These are phyloP conservation scores for Mixia osmundae DNA, from an alignment of 1,284 basidiomycete species.

Conservation along the genomic window DNA sequence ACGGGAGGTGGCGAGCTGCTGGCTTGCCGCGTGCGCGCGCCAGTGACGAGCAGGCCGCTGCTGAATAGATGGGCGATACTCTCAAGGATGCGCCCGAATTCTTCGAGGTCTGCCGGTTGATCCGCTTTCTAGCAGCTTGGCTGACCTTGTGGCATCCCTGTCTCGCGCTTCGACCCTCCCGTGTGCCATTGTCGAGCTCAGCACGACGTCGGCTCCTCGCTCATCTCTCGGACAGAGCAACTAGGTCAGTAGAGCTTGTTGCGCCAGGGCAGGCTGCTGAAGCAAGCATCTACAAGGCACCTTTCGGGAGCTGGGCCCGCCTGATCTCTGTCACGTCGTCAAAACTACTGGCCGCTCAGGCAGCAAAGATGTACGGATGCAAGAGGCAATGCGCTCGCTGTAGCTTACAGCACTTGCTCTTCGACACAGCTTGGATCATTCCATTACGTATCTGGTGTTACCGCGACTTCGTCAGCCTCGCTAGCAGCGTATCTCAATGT, in stretches of 20 bases:
- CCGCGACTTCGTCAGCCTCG: slow-evolving; percentile 89
- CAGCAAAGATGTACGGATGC: slow-evolving; percentile 49
- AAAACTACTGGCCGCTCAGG: slow-evolving; percentile 67
- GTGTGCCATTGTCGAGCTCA: no score
- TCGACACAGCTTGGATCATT: slow-evolving; percentile 61
- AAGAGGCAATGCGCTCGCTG: no score
- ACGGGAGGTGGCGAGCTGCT: no score
- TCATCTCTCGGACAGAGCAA: slow-evolving; percentile 74
- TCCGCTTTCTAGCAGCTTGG: background rate
- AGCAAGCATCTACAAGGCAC: slow-evolving; percentile 21
- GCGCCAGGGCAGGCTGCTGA: no score
- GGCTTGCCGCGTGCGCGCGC: no score
- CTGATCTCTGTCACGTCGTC: slow-evolving; percentile 85
- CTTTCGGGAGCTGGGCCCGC: slow-evolving; percentile 89
- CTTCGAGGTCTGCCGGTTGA: slow-evolving; percentile 31
- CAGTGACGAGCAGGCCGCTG: no score
- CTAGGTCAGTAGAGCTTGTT: slow-evolving; percentile 68
- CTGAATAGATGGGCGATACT: slow-evolving; percentile 13
- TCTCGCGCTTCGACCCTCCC: no score
- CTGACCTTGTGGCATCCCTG: slow-evolving; percentile 3
- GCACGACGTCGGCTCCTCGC: slow-evolving; percentile 73
- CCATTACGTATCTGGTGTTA: slow-evolving; percentile 86
- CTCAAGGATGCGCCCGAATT: slow-evolving; percentile 43
- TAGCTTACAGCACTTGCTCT: slow-evolving; percentile 3
- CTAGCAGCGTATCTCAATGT: slow-evolving; percentile 95